A percentile compares a stretch with the other conserved stretches of the same genome.
Evolutionary conservation across 2,329 filamentous ascomycete genomes (phyloP).

Genomic region (Nothopassalora personata): DNA sequence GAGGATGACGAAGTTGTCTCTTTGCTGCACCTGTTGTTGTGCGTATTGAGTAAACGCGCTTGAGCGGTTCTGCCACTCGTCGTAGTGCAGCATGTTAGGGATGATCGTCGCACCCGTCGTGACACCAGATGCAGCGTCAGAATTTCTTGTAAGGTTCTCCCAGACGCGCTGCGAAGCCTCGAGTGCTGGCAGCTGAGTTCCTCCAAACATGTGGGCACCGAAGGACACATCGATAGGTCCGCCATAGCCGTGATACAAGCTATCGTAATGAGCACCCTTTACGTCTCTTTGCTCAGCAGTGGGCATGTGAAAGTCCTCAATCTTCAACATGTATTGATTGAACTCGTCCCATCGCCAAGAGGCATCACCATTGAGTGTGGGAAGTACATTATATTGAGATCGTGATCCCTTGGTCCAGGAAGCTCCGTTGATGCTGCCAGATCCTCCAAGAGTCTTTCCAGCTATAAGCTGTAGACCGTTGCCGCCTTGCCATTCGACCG

Average conservation of each 20-base stretch:
- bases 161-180: constrained; percentile 21
- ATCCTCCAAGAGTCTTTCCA: constrained; percentile 26
- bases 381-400: constrained; percentile 27
- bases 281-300: constrained; percentile 7
- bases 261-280: constrained; percentile 21
- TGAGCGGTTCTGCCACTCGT: constrained; percentile 24
- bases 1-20: constrained; percentile 24
- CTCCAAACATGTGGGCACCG: constrained; percentile 21
- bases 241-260: constrained; percentile 15
- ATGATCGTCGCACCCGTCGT: constrained; percentile 25
- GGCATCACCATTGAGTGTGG: constrained; percentile 25
- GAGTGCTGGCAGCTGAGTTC: constrained; percentile 22
- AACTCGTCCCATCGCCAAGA: constrained; percentile 24
- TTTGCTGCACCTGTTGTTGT: constrained; percentile 17
- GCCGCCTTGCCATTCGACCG: constrained; percentile 22
- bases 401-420: constrained; percentile 27
- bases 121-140: constrained; percentile 23
- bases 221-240: constrained; percentile 25
- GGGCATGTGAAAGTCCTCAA: constrained; percentile 24
- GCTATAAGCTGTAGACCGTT: constrained; percentile 20
- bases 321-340: constrained; percentile 25
- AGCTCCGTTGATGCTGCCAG: constrained; percentile 25
- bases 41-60: constrained; percentile 26
- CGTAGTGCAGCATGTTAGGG: constrained; percentile 23
- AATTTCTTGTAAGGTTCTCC: constrained; percentile 15